These are phyloP conservation scores for Calonectria multiphialidica DNA, from an alignment of 2,329 filamentous ascomycete species.

Conservation along the genomic window DNA sequence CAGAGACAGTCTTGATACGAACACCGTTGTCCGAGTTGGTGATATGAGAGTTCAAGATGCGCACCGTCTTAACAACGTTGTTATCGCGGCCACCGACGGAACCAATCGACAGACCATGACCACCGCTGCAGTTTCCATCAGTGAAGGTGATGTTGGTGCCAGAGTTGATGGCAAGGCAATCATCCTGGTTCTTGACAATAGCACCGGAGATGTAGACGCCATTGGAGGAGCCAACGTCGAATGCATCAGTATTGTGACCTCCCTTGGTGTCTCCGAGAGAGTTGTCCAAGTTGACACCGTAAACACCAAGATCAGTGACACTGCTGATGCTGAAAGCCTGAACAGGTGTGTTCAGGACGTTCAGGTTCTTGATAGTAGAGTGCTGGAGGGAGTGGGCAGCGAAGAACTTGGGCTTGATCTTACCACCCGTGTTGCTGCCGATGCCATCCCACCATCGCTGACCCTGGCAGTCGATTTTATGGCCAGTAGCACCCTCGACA, in stretches of 20 bases:
- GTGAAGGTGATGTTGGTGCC: constrained; percentile 61
- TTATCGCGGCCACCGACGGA: constrained; percentile 60
- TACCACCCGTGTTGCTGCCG: constrained; percentile 68
- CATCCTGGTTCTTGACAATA: constrained; percentile 71
- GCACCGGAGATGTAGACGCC: constrained; percentile 65
- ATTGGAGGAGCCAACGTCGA: constrained; percentile 64
- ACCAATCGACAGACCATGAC: constrained; percentile 58
- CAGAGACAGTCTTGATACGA: constrained; percentile 63
- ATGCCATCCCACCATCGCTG: constrained; percentile 71
- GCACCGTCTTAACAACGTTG: constrained; percentile 65
- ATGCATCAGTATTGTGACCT: constrained; percentile 69
- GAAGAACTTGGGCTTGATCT: constrained; percentile 74
- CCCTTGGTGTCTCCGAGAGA: constrained; percentile 49
- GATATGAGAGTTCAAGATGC: constrained; percentile 63
- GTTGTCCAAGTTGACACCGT: constrained; percentile 54
- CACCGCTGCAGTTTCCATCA: constrained; percentile 57
- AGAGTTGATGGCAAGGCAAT: constrained; percentile 70
- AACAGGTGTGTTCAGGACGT: constrained; percentile 56
- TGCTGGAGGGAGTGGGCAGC: constrained; percentile 55
- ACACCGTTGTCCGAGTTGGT: constrained; percentile 65
- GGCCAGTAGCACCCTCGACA: constrained; percentile 62
- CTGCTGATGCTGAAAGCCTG: constrained; percentile 56
- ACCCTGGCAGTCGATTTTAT: constrained; percentile 68
- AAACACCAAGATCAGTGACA: constrained; percentile 49
- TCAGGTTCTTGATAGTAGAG: constrained; percentile 53